Evolutionary conservation across 148 eudicot species (phyloP).

Genomic region (Pouteria glomerata): DNA sequence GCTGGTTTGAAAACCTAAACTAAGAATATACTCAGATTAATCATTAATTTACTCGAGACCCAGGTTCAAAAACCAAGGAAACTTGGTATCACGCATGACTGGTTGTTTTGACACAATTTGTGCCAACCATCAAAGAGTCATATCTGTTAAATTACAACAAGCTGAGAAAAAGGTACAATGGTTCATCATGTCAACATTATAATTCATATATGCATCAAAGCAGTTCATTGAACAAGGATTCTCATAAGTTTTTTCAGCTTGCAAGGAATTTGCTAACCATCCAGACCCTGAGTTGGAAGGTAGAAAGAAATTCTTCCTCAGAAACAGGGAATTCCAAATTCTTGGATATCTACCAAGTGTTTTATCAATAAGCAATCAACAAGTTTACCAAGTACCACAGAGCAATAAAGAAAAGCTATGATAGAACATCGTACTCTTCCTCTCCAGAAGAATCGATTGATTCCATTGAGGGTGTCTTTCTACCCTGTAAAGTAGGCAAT

Average conservation of each 20-base stretch:
- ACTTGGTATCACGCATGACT: too few species aligned
- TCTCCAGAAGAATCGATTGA: constrained; percentile 97
- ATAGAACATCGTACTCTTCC: constrained; percentile 81
- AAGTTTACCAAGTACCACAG: neutral
- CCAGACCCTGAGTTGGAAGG: neutral
- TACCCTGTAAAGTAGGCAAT: constrained; percentile 38
- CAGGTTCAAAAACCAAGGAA: neutral
- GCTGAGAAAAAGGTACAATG: neutral
- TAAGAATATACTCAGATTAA: neutral
- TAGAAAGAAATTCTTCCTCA: neutral
- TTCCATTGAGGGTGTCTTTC: constrained; percentile 81
- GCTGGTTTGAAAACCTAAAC: neutral
- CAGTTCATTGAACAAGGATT: neutral
- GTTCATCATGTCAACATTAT: neutral
- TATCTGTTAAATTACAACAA: neutral
- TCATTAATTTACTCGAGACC: neutral
- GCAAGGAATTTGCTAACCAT: neutral
- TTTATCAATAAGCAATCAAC: constrained; percentile 4
- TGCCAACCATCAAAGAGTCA: neutral
- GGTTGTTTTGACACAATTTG: too few species aligned
- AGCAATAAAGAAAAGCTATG: neutral
- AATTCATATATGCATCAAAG: neutral
- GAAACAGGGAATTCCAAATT: neutral
- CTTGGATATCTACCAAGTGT: neutral
- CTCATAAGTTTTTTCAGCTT: neutral